Evolutionary conservation across 2,329 filamentous ascomycete genomes (phyloP).

Genomic region (Arthrobotrys entomopaga): DNA sequence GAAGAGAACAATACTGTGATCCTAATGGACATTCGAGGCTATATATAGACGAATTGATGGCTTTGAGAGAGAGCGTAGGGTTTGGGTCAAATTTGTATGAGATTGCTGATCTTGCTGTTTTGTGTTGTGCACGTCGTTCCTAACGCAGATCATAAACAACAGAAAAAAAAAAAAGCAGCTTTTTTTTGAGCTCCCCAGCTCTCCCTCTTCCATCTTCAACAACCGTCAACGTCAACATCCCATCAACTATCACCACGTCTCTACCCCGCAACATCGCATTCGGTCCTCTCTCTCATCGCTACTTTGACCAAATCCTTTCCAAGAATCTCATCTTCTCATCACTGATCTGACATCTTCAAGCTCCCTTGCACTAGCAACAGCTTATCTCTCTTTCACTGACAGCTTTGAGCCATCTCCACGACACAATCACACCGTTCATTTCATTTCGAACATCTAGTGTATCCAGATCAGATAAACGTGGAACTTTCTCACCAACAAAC

Average conservation of each 20-base stretch:
- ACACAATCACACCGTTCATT: too few relatives aligned
- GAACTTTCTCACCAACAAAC: too few relatives aligned
- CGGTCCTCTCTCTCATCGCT: background rate
- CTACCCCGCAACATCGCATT: background rate
- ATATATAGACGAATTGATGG: background rate
- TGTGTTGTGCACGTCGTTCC: conserved; percentile 14
- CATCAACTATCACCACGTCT: background rate
- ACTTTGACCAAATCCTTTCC: background rate
- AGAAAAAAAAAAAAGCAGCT: too few relatives aligned
- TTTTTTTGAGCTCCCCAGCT: background rate
- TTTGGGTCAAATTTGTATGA: conserved; percentile 7
- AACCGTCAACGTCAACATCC: background rate
- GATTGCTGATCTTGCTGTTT: conserved; percentile 21
- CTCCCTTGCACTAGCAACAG: background rate
- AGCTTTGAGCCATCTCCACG: too few relatives aligned
- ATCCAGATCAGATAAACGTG: too few relatives aligned
- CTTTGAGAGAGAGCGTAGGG: too few relatives aligned
- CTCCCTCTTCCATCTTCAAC: background rate
- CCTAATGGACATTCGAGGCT: background rate
- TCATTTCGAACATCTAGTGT: too few relatives aligned
- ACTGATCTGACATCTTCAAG: too few relatives aligned
- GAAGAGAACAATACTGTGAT: background rate
- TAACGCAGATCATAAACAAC: background rate
- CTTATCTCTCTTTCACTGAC: background rate
- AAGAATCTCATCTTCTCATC: background rate